These are phyloP conservation scores for Guillardia theta DNA, from an alignment of 78 protist species.

Conservation along the genomic window DNA sequence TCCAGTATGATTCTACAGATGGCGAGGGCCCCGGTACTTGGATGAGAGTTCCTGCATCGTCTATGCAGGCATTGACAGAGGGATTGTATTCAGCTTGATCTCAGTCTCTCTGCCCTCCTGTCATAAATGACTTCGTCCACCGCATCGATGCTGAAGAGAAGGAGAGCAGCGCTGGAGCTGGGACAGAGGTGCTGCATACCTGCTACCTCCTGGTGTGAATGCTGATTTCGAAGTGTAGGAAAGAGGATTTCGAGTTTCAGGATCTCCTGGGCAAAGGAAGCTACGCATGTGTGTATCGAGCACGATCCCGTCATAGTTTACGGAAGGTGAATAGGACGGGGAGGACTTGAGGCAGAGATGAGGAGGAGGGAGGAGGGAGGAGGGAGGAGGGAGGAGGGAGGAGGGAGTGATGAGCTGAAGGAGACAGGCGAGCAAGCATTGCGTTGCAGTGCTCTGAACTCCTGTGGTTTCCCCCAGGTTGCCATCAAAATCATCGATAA, in stretches of 20 bases:
- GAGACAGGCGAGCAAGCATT: neutral
- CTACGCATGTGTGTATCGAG: neutral
- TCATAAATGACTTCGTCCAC: too few relatives aligned
- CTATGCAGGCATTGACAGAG: too few relatives aligned
- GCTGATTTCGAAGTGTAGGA: neutral
- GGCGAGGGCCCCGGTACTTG: too few relatives aligned
- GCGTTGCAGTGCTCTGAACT: neutral
- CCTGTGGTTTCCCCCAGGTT: neutral
- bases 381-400: neutral
- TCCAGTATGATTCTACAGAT: too few relatives aligned
- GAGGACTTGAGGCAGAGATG: neutral
- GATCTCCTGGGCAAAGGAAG: neutral
- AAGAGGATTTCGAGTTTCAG: neutral
- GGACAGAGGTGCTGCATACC: neutral
- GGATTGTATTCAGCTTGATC: too few relatives aligned
- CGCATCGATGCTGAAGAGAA: too few relatives aligned
- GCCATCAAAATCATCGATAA: neutral
- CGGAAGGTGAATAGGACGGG: neutral
- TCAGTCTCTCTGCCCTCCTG: too few relatives aligned
- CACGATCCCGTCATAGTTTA: neutral
- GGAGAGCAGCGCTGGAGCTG: neutral
- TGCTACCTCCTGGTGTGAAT: neutral
- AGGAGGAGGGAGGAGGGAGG: neutral
- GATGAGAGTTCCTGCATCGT: too few relatives aligned
- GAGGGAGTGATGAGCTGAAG: neutral